Evolutionary conservation across 495 filamentous ascomycete species (phyloP), one percentile per base, ranked within the genome.

Genomic region (Podospora sp.): DNA sequence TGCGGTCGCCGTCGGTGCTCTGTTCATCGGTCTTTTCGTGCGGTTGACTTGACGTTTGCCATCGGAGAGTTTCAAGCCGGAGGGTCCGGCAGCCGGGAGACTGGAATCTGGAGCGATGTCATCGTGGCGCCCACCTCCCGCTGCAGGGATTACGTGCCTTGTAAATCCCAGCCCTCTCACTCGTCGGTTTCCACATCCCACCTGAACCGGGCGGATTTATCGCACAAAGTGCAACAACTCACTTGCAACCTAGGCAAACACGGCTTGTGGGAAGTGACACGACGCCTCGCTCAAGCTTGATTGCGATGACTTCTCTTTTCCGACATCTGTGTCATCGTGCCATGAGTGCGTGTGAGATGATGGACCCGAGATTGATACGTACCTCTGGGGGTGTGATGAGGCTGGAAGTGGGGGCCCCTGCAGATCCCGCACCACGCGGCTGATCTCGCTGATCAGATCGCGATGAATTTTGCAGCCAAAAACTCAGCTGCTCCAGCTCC

Each of bases 161-260:
- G 16, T 36, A 49, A 49, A 40, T 62, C 59, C 59, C 21, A 49
- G 59, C 59, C n/a, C 59, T 62, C 36, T 29, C 24, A 62, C 36
- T 62, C 29, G 59, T 25, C 29, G 14, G 22, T n/a, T 14, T 55
- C 29, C 20, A 55, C 51, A 11, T 9, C 51, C 51, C 51, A 27
- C 55, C 40, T 18, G 11, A 14, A 12, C 40, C 40, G 11, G 40
- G 11, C 33, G 16, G 16, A 14, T 14, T 12, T 12, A 46, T 46
- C 11, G 40, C 40, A 46, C 40, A 46, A 36, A 6, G 40, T 46
- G 40, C 40, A 11, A 18, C 40, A 46, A 14, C 40, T 46, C 16
- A 12, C 40, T 46, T 18, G 40, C 16, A 46, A 46, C 5, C 40
- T 6, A 46, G 14, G 11, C 9, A 46, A 46, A 46, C 40, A 46